Base-by-base conservation (phyloP, 1,139 yeast genomes). In the Geotrichum carabidarum region DNA sequence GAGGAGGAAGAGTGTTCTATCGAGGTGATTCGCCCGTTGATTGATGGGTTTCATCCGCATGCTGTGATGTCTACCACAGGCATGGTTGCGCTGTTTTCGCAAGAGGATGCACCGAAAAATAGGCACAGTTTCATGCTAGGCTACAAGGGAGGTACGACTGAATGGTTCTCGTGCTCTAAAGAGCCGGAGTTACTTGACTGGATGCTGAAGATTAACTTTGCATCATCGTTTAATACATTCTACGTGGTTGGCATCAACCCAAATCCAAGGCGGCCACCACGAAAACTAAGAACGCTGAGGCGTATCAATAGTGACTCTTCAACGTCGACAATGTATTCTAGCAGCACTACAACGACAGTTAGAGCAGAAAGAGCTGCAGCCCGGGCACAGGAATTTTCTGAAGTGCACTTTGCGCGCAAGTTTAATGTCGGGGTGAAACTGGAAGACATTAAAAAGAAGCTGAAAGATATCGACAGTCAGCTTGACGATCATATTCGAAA, bases 121-220 rank as follows among this genome's bases (percentile, higher is more conserved):
- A 40, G 59, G 45, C 49, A 62, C 47, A 58, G 68, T 27, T 68
- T 71, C 54, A 46, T 66, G 43, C 60, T 71, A n/a, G 65, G 68
- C 0, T 65, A 68, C 12, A 62, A 71, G 7, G 71, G 70, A 4
- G 72, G 71, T 2, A 59, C 66, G 7, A 69, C 66, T 48, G 74
- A 72, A 45, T 70, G 71, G 68, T 68, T 72, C 55, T 68, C 70
- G 7, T 71, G 72, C 1, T 58, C 58, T 2, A 57, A 62, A 4
- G 68, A 65, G 32, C 64, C 56, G 1, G 85, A 80, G 45, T 69
- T 77, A 67, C 64, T 69, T 14, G 77, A 77, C 34, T 83, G 89
- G 89, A 74, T 82, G 48, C 71, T 73, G 41, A 69, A 78, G 11
- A 78, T 83, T 60, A 83, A 83, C 59, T 74, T 76, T 58, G 71